Base-by-base conservation (phyloP, 2,329 filamentous ascomycete genomes). In the Pestalotiopsis sp. region DNA sequence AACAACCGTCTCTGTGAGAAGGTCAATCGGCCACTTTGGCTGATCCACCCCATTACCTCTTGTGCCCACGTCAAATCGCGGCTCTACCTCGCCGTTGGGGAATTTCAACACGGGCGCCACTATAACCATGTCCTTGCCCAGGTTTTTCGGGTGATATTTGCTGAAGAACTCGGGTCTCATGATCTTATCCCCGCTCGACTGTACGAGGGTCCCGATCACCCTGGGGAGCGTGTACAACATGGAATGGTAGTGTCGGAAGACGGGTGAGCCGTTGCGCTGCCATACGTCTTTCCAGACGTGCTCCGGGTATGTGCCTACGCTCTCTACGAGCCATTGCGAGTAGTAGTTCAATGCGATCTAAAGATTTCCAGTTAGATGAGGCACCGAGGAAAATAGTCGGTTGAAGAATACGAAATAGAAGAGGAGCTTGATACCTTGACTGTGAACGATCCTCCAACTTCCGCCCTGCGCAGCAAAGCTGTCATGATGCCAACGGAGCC, bases 131-230 rank as follows among this genome's bases (percentile, higher is more conserved):
- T 78, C 75, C 11, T 73, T 77, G 0, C 78, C 81, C 14, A 85
- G 71, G 2, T 68, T 57, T 39, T 69, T 65, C 1, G 69, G 67
- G 38, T 66, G 64, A 41, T 66, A 68, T 11, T 31, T 38, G 74
- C 86, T 81, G 68, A 89, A 88, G 75, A 86, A 89, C 0, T 78
- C 76, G 0, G 83, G 79, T 4, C 83, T 79, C 68, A 89, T 83
- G 1, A 88, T 70, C 0, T 76, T 76, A 4, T 77, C 69, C 0
- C 71, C 77, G 17, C 79, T 79, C 67, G 85, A 77, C 64, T 81
- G 72, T 23, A 77, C 67, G 27, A 86, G 72, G 75, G 83, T 77
- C 20, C 78, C 77, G 56, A 85, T 65, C 70, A 83, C 82, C 3
- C 74, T 75, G 7, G 83, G 83, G 5, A 85, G 67, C 1, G 75